A percentile compares a stretch with the other conserved stretches of the same genome.
Evolutionary conservation across 1,284 basidiomycete species (phyloP).

Genomic region (Rhodotorula glutinis): DNA sequence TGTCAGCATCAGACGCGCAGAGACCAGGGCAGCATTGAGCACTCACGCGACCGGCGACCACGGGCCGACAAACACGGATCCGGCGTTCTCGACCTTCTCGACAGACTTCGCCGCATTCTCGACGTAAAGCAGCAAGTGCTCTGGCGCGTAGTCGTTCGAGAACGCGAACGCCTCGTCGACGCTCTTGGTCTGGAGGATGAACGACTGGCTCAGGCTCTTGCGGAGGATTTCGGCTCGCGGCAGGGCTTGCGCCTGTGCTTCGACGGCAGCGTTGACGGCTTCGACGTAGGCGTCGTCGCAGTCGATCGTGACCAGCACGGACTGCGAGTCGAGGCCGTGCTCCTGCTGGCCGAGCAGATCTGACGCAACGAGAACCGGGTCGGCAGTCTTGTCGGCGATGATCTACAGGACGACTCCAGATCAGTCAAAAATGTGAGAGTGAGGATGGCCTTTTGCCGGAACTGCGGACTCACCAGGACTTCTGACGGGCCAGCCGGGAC

Average conservation of each 20-base stretch:
- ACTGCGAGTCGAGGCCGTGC: conserved; percentile 96
- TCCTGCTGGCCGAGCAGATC: conserved; percentile 97
- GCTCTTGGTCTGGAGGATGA: conserved; percentile 72
- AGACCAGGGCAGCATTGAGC: too few species aligned
- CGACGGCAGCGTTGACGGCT: conserved; percentile 79
- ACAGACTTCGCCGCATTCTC: conserved; percentile 67
- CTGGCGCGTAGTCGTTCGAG: conserved; percentile 96
- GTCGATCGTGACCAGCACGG: conserved; percentile 80
- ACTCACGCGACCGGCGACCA: conserved; percentile 88
- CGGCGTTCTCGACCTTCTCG: conserved; percentile 76
- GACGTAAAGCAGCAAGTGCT: conserved; percentile 89
- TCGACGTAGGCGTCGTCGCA: conserved; percentile 63
- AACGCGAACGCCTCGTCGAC: conserved; percentile 77
- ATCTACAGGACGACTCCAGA: conserved; percentile 57
- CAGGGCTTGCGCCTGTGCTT: conserved; percentile 79
- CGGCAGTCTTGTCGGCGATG: conserved; percentile 81
- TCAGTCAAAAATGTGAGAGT: neutral
- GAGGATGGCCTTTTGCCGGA: too few species aligned
- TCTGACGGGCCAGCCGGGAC: conserved; percentile 99
- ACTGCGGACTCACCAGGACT: conserved; percentile 68
- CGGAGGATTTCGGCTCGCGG: conserved; percentile 86
- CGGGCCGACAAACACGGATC: conserved; percentile 91
- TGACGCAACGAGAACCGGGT: conserved; percentile 88
- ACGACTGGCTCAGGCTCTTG: conserved; percentile 84
- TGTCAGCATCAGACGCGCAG: too few species aligned